Base-by-base conservation (phyloP, 2,329 filamentous ascomycete genomes). In the Chaetomium globosum region DNA sequence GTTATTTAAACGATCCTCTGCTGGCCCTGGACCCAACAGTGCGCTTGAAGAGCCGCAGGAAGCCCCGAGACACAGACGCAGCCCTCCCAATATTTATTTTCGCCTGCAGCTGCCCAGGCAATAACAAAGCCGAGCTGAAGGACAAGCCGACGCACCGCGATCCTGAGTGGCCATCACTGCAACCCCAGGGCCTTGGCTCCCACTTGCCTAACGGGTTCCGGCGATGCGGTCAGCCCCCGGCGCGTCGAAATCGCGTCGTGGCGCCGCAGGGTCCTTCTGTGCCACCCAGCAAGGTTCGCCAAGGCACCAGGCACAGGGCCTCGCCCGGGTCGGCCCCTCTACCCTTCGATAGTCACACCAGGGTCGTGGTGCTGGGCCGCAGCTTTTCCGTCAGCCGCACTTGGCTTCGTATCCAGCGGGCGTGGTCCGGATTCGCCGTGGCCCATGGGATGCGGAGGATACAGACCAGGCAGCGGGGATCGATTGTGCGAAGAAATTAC, bases 21-120 rank as follows among this genome's bases (percentile, higher is more conserved):
- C 10, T 6, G 4, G 6, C 21, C n/a, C 10, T 33, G 53, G n/a
- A 23, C 53, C 31, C 53, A 39, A 33, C 19, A 21, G 10, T 26
- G n/a, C 53, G n/a, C 53, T 10, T 26, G 31, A n/a, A 28, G 33
- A 43, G 54, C 54, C 59, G 59, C 26, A 54, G 39, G 7, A 19
- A 43, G 2, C 39, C 39, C 39, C 51, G 23, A 54, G 30, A 36
- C n/a, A 21, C 5, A 19, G 52, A 31, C 56, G 60, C 60, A 63
- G 60, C 53, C 59, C 53, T 31, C 28, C 61, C 54, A 63, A 63
- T 59, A 63, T 59, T 63, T 59, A 26, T n/a, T 43, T 7, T 26
- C 61, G 46, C 46, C 53, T 52, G 61, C 21, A 31, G 60, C 2
- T 39, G 59, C 59, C 51, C 59, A 48, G 59, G 39, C 52, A 39